Conservation (phyloP, 2,329 filamentous ascomycete species). For the Escovopsis sp. region DNA sequence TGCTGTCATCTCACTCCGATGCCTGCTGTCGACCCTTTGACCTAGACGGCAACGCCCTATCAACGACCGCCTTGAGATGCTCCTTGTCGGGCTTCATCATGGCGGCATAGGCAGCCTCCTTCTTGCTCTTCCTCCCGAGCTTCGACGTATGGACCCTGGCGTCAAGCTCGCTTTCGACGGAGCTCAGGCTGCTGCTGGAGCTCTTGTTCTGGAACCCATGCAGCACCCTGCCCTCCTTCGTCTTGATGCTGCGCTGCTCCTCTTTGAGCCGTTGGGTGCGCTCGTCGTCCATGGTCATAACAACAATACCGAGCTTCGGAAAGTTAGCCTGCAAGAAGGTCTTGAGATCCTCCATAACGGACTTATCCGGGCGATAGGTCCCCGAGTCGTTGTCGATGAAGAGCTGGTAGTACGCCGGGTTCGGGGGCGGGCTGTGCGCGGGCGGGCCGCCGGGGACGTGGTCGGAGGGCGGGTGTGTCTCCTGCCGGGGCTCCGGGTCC, state of each 20-base stretch:
- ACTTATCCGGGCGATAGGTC: constrained; percentile 78
- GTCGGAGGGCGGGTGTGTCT: constrained; percentile 34
- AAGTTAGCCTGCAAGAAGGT: constrained; percentile 59
- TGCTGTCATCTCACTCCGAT: too few relatives aligned
- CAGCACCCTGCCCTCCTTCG: constrained; percentile 38
- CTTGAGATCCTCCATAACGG: constrained; percentile 56
- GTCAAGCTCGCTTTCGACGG: constrained; percentile 37
- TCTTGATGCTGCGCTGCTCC: constrained; percentile 61
- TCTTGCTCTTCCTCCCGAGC: constrained; percentile 32
- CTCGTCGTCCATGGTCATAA: constrained; percentile 67
- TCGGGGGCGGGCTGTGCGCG: constrained; percentile 24
- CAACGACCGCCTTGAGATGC: constrained; percentile 23
- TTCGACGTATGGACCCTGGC: constrained; percentile 27
- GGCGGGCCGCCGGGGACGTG: constrained; percentile 34
- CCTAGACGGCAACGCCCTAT: too few relatives aligned
- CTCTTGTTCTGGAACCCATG: constrained; percentile 44
- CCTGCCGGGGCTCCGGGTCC: constrained; percentile 27
- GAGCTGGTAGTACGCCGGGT: constrained; percentile 58
- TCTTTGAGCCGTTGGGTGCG: constrained; percentile 61
- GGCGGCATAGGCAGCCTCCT: constrained; percentile 35
- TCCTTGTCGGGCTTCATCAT: constrained; percentile 30
- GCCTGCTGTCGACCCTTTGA: too few relatives aligned
- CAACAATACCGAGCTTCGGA: constrained; percentile 59
- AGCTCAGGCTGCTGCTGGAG: constrained; percentile 36
- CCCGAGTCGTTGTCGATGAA: constrained; percentile 92